phyloP scores from a whole-genome alignment of 306 rosid genomes.

The Vigna mungo region DNA sequence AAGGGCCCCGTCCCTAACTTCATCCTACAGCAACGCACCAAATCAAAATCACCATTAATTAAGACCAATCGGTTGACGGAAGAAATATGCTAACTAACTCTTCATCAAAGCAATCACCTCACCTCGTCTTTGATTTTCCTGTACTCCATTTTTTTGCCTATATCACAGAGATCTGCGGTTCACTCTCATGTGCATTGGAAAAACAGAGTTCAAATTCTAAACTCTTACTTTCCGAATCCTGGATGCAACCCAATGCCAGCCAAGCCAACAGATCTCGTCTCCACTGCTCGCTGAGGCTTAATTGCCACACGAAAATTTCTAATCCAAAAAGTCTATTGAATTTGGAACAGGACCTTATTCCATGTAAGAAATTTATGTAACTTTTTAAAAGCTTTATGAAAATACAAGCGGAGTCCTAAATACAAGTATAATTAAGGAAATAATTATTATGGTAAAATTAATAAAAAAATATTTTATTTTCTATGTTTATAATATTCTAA shows the following conservation, averaged over 20 bases:
- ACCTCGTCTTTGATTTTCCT: conserved; percentile 85
- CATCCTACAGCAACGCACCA: conserved; percentile 39
- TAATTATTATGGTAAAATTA: too few species aligned
- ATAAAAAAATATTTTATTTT: too few species aligned
- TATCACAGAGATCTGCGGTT: conserved; percentile 38
- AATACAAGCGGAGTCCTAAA: too few species aligned
- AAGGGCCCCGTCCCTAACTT: conserved; percentile 22
- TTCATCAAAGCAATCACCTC: conserved; percentile 52
- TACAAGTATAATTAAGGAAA: too few species aligned
- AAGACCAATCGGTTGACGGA: background rate
- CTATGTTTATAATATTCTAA: too few species aligned
- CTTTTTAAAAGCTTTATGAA: too few species aligned
- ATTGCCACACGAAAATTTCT: background rate
- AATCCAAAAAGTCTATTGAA: too few species aligned
- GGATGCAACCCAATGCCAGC: conserved; percentile 4
- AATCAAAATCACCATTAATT: conserved; percentile 14
- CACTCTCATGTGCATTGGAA: background rate
- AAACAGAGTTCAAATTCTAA: conserved; percentile 2
- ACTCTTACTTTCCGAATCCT: background rate
- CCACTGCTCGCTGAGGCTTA: background rate
- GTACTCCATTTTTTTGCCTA: conserved; percentile 67
- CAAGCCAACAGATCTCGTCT: conserved; percentile 33
- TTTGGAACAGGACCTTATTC: too few species aligned
- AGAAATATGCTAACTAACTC: background rate
- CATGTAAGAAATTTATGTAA: too few species aligned